These are phyloP conservation scores for Tuctoria greenei DNA, from an alignment of 176 grass and related monocot species.

Conservation along the genomic window DNA sequence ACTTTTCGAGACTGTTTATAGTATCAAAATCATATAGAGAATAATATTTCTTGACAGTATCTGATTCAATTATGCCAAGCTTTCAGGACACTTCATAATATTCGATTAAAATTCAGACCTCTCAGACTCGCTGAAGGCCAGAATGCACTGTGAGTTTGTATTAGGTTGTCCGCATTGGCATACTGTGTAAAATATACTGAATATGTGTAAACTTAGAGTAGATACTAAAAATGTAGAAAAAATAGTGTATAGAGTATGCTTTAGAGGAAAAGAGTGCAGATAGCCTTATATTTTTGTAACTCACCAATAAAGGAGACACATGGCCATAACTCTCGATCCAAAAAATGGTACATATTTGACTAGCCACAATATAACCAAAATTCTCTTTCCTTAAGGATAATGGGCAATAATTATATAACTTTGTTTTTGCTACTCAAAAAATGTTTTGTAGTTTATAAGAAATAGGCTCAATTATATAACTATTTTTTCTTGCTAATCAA, in stretches of 20 bases:
- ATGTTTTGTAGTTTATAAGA: too few relatives aligned
- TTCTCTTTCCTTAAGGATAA: neutral
- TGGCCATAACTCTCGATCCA: neutral
- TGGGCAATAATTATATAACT: too few relatives aligned
- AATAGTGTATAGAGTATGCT: too few relatives aligned
- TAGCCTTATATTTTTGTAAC: neutral
- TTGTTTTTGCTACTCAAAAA: too few relatives aligned
- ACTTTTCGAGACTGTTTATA: slow-evolving; percentile 9
- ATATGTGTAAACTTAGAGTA: too few relatives aligned
- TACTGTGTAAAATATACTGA: too few relatives aligned
- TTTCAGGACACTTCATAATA: neutral
- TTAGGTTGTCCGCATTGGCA: too few relatives aligned
- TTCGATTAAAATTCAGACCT: neutral
- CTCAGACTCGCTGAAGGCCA: neutral
- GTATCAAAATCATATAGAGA: neutral
- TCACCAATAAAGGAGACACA: neutral
- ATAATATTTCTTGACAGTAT: slow-evolving; percentile 5
- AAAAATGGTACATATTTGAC: neutral
- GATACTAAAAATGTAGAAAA: too few relatives aligned
- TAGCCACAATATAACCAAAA: neutral
- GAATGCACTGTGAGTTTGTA: neutral
- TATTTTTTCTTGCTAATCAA: too few relatives aligned
- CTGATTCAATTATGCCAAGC: neutral
- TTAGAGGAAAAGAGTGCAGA: too few relatives aligned
- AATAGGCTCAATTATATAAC: too few relatives aligned